Conservation (phyloP, 352 stramenopile species). For the Pelagophyceae sp. region DNA sequence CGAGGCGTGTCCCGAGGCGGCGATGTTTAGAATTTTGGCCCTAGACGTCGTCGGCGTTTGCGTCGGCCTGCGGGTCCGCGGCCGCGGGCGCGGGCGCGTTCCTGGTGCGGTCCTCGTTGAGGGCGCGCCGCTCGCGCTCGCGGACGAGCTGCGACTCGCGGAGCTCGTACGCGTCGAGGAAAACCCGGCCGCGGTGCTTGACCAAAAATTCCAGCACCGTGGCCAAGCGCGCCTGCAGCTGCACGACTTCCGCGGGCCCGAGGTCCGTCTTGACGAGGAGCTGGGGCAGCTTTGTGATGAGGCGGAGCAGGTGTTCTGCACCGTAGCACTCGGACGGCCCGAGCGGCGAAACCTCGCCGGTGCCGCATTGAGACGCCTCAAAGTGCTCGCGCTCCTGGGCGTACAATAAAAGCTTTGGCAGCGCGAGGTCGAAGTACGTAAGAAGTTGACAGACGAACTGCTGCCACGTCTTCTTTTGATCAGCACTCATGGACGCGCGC, state of each 20-base stretch:
- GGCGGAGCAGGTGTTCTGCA: conserved; percentile 25
- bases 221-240: neutral
- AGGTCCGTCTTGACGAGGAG: conserved; percentile 17
- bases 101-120: neutral
- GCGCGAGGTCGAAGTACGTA: conserved; percentile 21
- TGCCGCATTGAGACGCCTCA: neutral
- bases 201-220: neutral
- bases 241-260: neutral
- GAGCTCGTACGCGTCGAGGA: conserved; percentile 1
- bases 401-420: conserved; percentile 20
- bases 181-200: neutral
- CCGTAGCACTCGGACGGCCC: neutral
- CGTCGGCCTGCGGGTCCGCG: neutral
- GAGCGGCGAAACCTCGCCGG: neutral
- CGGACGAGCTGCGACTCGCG: neutral
- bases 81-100: neutral
- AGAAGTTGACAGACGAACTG: neutral
- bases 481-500: too few species aligned
- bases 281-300: conserved; percentile 10
- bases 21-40: too few species aligned
- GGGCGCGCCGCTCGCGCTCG: neutral
- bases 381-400: conserved; percentile 21
- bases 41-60: neutral
- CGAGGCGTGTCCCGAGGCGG: too few species aligned
- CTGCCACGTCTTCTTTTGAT: neutral